Percentiles rank a stretch among this genome's conserved stretches.
These are phyloP conservation scores for Thermothelomyces thermophilus DNA, from an alignment of 2,329 filamentous ascomycete species.

Conservation along the genomic window DNA sequence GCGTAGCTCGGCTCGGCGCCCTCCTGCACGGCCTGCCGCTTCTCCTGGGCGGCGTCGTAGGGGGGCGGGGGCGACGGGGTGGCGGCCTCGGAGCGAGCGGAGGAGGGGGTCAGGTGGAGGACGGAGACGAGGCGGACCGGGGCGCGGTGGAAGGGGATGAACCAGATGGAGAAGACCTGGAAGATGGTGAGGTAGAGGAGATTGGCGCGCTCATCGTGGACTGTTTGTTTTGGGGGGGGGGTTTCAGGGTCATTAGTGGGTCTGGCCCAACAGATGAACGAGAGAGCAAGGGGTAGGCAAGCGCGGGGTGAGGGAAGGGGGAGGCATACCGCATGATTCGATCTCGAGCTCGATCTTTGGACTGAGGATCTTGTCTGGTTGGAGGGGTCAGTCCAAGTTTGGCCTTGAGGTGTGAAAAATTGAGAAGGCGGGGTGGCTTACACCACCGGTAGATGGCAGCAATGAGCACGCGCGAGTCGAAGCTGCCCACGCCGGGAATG, in stretches of 20 bases:
- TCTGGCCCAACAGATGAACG: no score
- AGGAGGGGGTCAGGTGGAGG: conserved; percentile 48
- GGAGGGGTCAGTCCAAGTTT: background rate
- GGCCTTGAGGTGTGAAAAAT: background rate
- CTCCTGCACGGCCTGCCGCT: conserved; percentile 9
- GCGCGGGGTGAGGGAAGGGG: no score
- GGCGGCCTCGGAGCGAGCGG: conserved; percentile 19
- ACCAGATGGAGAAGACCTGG: conserved; percentile 72
- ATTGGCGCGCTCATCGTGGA: conserved; percentile 58
- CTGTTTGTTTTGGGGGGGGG: conserved; percentile 34
- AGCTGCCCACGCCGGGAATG: conserved; percentile 35
- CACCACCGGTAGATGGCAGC: conserved; percentile 65
- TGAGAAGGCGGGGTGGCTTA: background rate
- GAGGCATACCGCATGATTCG: conserved; percentile 44
- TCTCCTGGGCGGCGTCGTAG: conserved; percentile 12
- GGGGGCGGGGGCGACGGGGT: conserved; percentile 3
- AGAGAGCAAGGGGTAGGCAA: no score
- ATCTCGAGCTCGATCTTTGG: conserved; percentile 64
- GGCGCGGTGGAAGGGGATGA: conserved; percentile 67
- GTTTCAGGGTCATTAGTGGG: background rate
- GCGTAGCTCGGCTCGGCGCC: conserved; percentile 20
- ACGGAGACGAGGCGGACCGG: conserved; percentile 63
- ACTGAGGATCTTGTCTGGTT: conserved; percentile 63
- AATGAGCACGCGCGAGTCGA: conserved; percentile 62
- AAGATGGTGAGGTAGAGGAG: conserved; percentile 67